Percentiles rank a stretch among this genome's conserved stretches.
Conservation (phyloP, 2,329 filamentous ascomycete species). For the Dactylonectria macrodidyma region DNA sequence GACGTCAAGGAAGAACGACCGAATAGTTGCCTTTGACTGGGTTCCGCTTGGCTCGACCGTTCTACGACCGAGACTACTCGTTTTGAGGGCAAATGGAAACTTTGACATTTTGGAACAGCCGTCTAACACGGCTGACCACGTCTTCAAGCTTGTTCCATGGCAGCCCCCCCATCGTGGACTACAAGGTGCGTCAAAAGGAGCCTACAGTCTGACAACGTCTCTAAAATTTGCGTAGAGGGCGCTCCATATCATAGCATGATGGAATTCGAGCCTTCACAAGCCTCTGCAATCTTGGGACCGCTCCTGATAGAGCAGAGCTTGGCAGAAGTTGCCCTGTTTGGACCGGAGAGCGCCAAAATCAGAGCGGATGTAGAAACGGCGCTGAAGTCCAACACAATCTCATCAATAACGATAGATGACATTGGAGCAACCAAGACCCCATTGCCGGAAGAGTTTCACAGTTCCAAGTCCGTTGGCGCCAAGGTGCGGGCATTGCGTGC, state of each 20-base stretch:
- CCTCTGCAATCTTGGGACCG: conserved; percentile 67
- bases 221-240: conserved; percentile 57
- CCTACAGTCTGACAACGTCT: background rate
- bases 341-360: conserved; percentile 63
- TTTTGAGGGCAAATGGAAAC: conserved; percentile 71
- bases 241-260: conserved; percentile 69
- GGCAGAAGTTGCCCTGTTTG: conserved; percentile 70
- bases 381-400: conserved; percentile 53
- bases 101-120: conserved; percentile 76
- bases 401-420: conserved; percentile 55
- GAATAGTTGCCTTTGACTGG: conserved; percentile 79
- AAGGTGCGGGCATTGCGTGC: conserved; percentile 65
- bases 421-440: conserved; percentile 52
- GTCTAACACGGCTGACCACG: conserved; percentile 69
- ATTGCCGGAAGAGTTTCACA: conserved; percentile 59
- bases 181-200: conserved; percentile 58
- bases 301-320: conserved; percentile 68
- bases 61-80: conserved; percentile 71
- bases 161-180: conserved; percentile 70
- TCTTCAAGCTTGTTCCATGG: conserved; percentile 75
- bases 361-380: conserved; percentile 59
- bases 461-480: conserved; percentile 61
- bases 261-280: conserved; percentile 70
- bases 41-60: conserved; percentile 70
- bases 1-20: conserved; percentile 67